phyloP scores from a whole-genome alignment of 768 basidiomycete genomes.

The Kondoa subrosea region DNA sequence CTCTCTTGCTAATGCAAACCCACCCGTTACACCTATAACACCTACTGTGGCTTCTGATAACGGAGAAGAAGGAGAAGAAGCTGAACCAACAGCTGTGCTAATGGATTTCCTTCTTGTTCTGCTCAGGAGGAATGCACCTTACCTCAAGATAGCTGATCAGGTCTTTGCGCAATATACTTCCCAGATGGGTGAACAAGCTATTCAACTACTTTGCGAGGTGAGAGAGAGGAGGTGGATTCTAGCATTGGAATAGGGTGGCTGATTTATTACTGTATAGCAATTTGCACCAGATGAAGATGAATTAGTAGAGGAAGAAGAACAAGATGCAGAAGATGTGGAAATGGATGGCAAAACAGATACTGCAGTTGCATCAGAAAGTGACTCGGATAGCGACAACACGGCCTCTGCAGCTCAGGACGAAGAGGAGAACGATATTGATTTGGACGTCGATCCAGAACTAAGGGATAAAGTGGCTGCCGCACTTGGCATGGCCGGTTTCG shows the following conservation, averaged over 20 bases:
- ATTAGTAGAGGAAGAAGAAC: conserved; percentile 14
- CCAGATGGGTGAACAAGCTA: conserved; percentile 28
- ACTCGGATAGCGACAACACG: conserved; percentile 7
- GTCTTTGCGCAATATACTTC: conserved; percentile 43
- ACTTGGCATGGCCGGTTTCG: conserved; percentile 32
- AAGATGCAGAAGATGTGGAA: conserved; percentile 33
- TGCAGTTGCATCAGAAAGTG: conserved; percentile 29
- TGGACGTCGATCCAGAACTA: conserved; percentile 40
- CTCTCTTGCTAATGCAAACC: conserved; percentile 38
- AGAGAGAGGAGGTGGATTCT: not conserved
- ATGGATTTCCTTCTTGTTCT: conserved; percentile 81
- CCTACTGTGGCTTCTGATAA: conserved; percentile 23
- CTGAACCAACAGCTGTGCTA: conserved; percentile 61
- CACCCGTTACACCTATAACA: not conserved
- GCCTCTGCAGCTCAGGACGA: conserved; percentile 30
- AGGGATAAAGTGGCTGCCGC: conserved; percentile 44
- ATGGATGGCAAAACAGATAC: conserved; percentile 36
- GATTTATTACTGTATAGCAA: too few species aligned
- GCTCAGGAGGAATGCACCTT: conserved; percentile 64
- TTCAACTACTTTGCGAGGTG: conserved; percentile 27
- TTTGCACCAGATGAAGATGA: conserved; percentile 21
- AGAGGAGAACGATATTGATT: conserved; percentile 31
- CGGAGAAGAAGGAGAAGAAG: conserved; percentile 34
- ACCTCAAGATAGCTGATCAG: conserved; percentile 59
- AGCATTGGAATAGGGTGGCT: not conserved